Evolutionary conservation across 139 green algal genomes (phyloP), one percentile per base, ranked within the genome.

Genomic region (Pleodorina starrii): DNA sequence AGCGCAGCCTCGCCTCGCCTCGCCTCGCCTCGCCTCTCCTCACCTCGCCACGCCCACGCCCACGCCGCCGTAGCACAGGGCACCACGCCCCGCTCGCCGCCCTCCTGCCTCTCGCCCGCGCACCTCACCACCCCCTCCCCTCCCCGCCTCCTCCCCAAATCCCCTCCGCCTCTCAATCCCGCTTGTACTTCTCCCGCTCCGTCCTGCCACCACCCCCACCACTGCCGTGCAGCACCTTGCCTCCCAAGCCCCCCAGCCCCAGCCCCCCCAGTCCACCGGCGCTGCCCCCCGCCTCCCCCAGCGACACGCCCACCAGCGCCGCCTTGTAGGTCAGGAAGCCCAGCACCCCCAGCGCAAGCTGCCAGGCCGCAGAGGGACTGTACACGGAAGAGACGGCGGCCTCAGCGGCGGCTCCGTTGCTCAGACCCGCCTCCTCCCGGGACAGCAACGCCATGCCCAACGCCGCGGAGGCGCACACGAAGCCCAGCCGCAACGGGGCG

Each of bases 311-410:
- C 50, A 94, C 86, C 80, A 92, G 63, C 23, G 74, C 80, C 1
- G 88, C 60, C 72, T 84, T 86, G 72, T 90, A 80, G 1, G 75
- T 85, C 17, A 90, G n/a, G 63, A 92, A 92, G 50, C 89, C 89
- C 63, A 90, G 60, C 11, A 54, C 57, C 0, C 59, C 89, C 25
- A 92, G 44, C 16, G 68, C 50, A 83, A 92, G 76, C 74, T 92
- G 89, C 74, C 48, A 84, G n/a, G 59, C 73, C n/a, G 51, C 73
- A 2, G 54, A 23, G 5, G 71, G 21, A 19, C 71, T 36, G 29
- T 35, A 42, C 12, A 5, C 35, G 11, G 42, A 5, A 9, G 38
- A 19, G 42, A 17, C 7, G 17, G 59, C 40, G 42, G 50, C 46
- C 29, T 10, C 14, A 38, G 32, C 11, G 40, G 27, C 40, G 23